A percentile compares a stretch with the other conserved stretches of the same genome.
Conservation (phyloP, 257 asterid species). For the Lycium barbarum region DNA sequence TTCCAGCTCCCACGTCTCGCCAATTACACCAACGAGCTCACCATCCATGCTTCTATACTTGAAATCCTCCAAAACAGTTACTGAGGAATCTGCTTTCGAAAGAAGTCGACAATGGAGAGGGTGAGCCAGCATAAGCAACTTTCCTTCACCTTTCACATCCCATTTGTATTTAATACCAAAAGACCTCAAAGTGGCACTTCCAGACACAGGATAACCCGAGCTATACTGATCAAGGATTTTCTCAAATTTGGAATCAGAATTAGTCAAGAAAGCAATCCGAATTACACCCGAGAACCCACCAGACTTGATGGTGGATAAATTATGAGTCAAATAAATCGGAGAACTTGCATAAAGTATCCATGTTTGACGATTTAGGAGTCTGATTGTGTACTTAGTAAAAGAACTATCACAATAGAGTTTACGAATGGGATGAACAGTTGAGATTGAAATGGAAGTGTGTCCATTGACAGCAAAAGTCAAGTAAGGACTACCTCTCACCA, state of each 20-base stretch:
- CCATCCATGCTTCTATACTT: conserved; percentile 83
- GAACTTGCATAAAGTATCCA: conserved; percentile 88
- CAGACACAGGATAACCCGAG: conserved; percentile 71
- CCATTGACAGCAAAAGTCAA: conserved; percentile 64
- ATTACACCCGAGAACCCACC: conserved; percentile 64
- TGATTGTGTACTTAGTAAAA: conserved; percentile 64
- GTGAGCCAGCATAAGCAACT: conserved; percentile 87
- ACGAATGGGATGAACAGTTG: conserved; percentile 74
- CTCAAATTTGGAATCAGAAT: conserved; percentile 47
- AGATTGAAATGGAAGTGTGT: conserved; percentile 54
- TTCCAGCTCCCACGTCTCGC: conserved; percentile 80
- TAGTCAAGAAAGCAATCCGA: conserved; percentile 76
- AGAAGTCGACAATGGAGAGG: conserved; percentile 83
- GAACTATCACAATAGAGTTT: conserved; percentile 54
- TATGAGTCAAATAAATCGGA: conserved; percentile 57
- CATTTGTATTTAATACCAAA: conserved; percentile 74
- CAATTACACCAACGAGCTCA: conserved; percentile 89
- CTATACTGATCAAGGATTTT: conserved; percentile 65
- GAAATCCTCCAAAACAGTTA: conserved; percentile 62
- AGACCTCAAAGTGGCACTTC: conserved; percentile 69
- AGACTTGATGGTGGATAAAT: conserved; percentile 54
- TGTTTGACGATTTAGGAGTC: conserved; percentile 76
- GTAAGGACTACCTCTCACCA: conserved; percentile 92
- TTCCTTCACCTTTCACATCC: conserved; percentile 88
- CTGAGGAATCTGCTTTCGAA: conserved; percentile 50